These are phyloP conservation scores for Pelargonium australe DNA, from an alignment of 441 rosid genomes.

Conservation along the genomic window DNA sequence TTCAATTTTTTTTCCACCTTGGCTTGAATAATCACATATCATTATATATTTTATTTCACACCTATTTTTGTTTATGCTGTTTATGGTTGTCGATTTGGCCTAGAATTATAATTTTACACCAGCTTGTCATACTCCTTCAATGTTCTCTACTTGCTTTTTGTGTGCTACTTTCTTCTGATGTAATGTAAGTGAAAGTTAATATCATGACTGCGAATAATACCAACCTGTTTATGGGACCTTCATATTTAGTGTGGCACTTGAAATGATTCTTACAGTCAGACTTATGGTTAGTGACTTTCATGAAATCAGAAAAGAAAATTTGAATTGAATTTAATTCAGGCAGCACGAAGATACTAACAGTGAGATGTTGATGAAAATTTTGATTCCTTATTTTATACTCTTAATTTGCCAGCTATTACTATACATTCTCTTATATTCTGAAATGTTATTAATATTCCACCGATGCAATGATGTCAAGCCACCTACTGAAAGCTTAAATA, in stretches of 20 bases:
- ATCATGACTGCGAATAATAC: constrained; percentile 2
- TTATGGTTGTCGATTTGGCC: too few relatives aligned
- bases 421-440: background rate
- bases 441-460: too few relatives aligned
- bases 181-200: background rate
- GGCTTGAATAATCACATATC: too few relatives aligned
- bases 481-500: background rate
- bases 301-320: background rate
- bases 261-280: background rate
- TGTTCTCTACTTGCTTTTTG: background rate
- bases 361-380: background rate
- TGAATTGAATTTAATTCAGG: background rate
- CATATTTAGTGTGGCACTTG: background rate
- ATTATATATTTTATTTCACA: background rate
- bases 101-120: too few relatives aligned
- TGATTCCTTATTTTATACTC: background rate
- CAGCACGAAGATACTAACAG: background rate
- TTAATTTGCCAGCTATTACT: background rate
- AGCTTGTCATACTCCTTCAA: background rate
- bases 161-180: background rate
- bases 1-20: background rate
- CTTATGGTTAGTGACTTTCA: background rate
- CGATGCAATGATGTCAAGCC: background rate
- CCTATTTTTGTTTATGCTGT: too few relatives aligned
- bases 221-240: background rate